Conservation (phyloP, 2,329 filamentous ascomycete species). For the Colletotrichum theobromicola region DNA sequence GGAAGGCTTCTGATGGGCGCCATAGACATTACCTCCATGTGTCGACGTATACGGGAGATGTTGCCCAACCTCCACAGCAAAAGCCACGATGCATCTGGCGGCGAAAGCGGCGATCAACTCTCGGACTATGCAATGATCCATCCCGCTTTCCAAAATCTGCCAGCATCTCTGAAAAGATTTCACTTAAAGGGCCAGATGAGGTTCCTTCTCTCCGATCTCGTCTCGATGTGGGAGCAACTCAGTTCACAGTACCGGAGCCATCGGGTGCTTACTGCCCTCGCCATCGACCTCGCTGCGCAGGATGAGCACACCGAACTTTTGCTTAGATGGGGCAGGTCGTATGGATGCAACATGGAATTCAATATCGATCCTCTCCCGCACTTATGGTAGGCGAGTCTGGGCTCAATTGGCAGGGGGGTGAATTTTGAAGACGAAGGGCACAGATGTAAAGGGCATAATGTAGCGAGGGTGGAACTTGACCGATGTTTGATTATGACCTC, state of each 20-base stretch:
- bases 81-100: too few relatives aligned
- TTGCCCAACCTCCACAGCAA: too few relatives aligned
- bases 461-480: background rate
- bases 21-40: too few relatives aligned
- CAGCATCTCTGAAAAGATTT: background rate
- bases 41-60: background rate
- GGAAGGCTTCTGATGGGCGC: too few relatives aligned
- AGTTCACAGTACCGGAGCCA: background rate
- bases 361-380: background rate
- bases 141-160: background rate
- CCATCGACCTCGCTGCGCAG: background rate
- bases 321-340: background rate
- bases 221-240: background rate
- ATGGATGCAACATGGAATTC: background rate
- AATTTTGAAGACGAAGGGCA: rapidly evolving
- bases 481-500: background rate
- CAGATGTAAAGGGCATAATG: background rate
- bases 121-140: background rate
- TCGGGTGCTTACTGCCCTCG: background rate
- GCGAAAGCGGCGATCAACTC: background rate
- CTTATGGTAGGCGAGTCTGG: background rate
- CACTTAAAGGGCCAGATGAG: background rate
- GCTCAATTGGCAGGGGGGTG: background rate
- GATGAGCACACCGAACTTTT: background rate
- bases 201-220: background rate